phyloP scores from a whole-genome alignment of 176 grass and related monocot genomes.

The Ensete glaucum region DNA sequence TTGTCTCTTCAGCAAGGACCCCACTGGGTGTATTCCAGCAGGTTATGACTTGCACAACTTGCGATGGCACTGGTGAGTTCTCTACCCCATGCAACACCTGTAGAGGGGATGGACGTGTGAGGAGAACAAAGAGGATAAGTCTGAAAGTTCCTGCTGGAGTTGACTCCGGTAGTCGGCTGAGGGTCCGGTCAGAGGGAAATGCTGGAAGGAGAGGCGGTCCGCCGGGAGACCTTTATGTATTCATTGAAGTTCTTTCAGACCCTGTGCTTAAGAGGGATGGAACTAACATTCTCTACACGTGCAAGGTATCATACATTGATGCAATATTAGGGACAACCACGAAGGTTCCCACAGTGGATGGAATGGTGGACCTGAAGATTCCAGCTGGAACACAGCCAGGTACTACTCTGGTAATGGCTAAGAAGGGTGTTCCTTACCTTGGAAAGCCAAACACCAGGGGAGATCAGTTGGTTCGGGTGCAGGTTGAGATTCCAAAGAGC shows the following conservation, averaged over 20 bases:
- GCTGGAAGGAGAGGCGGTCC: conserved; percentile 80
- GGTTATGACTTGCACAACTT: conserved; percentile 83
- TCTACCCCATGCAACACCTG: conserved; percentile 83
- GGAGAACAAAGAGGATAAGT: conserved; percentile 88
- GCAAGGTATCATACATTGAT: conserved; percentile 96
- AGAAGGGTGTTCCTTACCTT: conserved; percentile 81
- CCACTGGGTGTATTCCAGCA: conserved; percentile 98
- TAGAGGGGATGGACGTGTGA: conserved; percentile 74
- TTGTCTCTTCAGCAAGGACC: conserved; percentile 76
- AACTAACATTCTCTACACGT: conserved; percentile 85
- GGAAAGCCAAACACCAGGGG: conserved; percentile 81
- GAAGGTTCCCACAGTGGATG: conserved; percentile 92
- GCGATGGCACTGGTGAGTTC: conserved; percentile 75
- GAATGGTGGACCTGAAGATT: conserved; percentile 84
- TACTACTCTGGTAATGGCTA: conserved; percentile 90
- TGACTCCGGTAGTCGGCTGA: conserved; percentile 85
- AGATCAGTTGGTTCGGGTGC: conserved; percentile 88
- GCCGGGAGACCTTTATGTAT: conserved; percentile 92
- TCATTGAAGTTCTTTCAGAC: conserved; percentile 86
- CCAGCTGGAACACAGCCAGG: conserved; percentile 80
- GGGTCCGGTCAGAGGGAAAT: conserved; percentile 92
- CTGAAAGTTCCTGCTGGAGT: conserved; percentile 91
- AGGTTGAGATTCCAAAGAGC: conserved; percentile 95
- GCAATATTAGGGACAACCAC: conserved; percentile 87
- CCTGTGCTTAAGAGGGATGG: conserved; percentile 86